Evolutionary conservation across 345 rosid genomes (phyloP).

Genomic region (Eucalyptus coolabah): DNA sequence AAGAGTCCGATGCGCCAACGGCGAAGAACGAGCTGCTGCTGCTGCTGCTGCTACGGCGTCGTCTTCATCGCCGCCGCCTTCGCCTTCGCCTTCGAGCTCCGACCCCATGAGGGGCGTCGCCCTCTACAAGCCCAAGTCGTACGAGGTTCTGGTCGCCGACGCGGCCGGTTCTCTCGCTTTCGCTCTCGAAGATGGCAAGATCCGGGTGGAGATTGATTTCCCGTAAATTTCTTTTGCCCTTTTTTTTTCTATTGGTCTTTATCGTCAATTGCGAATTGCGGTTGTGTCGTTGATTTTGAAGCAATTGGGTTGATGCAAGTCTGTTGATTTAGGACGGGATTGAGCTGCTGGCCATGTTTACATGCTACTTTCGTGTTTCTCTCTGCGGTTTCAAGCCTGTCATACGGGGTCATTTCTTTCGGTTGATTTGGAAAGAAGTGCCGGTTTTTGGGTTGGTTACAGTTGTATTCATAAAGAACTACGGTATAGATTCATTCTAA

Average conservation of each 20-base stretch:
- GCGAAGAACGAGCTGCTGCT: background rate
- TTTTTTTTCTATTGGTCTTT: background rate
- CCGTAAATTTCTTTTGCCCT: constrained; percentile 36
- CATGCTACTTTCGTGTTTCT: background rate
- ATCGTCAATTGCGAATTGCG: background rate
- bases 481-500: background rate
- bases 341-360: background rate
- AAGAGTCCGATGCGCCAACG: background rate
- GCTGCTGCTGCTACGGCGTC: background rate
- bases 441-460: background rate
- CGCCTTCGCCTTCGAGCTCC: background rate
- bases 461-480: background rate
- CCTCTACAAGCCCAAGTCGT: constrained; percentile 81
- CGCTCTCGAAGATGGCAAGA: constrained; percentile 68
- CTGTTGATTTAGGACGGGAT: background rate
- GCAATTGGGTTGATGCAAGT: background rate
- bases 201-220: constrained; percentile 83
- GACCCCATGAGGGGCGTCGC: constrained; percentile 59
- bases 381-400: background rate
- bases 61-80: background rate
- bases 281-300: background rate
- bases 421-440: background rate
- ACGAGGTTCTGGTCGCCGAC: constrained; percentile 65
- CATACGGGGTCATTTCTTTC: background rate
- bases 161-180: constrained; percentile 68